These are phyloP conservation scores for Ogataea naganishii DNA, from an alignment of 805 yeast species.

Conservation along the genomic window DNA sequence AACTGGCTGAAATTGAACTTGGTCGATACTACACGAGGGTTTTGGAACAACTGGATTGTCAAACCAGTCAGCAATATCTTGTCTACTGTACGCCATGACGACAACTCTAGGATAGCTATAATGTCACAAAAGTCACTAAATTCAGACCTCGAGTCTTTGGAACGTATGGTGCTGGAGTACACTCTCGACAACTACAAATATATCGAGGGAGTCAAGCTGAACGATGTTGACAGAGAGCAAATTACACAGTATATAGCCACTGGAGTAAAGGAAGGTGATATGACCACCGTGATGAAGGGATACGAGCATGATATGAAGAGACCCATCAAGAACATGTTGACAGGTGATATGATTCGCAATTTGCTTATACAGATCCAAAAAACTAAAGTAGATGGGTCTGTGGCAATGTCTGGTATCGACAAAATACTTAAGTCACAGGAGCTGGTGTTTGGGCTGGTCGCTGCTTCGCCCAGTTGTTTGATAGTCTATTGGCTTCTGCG, in stretches of 20 bases:
- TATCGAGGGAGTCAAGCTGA: conserved; percentile 3
- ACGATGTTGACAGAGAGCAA: conserved; percentile 10
- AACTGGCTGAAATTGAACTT: conserved; percentile 52
- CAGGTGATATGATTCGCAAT: conserved; percentile 69
- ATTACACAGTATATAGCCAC: conserved; percentile 24
- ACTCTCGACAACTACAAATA: conserved; percentile 27
- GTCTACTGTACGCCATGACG: conserved; percentile 79
- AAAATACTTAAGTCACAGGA: conserved; percentile 84
- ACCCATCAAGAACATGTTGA: conserved; percentile 55
- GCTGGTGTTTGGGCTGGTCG: conserved; percentile 86
- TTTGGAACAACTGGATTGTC: conserved; percentile 76
- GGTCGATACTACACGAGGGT: conserved; percentile 55
- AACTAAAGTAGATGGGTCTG: conserved; percentile 88
- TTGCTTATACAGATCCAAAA: conserved; percentile 89
- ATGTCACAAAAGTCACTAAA: conserved; percentile 71
- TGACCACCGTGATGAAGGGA: conserved; percentile 68
- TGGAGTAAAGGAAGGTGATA: conserved; percentile 62
- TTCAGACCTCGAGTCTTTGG: conserved; percentile 72
- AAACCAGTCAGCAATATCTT: conserved; percentile 66
- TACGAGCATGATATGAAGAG: conserved; percentile 69
- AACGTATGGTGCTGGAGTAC: conserved; percentile 81
- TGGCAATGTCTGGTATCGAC: conserved; percentile 88
- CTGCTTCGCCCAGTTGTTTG: conserved; percentile 72
- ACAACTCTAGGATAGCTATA: conserved; percentile 60
- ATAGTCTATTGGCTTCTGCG: conserved; percentile 40